Base-by-base conservation (phyloP, 176 grass and related monocot species). In the Oryza brachyantha region DNA sequence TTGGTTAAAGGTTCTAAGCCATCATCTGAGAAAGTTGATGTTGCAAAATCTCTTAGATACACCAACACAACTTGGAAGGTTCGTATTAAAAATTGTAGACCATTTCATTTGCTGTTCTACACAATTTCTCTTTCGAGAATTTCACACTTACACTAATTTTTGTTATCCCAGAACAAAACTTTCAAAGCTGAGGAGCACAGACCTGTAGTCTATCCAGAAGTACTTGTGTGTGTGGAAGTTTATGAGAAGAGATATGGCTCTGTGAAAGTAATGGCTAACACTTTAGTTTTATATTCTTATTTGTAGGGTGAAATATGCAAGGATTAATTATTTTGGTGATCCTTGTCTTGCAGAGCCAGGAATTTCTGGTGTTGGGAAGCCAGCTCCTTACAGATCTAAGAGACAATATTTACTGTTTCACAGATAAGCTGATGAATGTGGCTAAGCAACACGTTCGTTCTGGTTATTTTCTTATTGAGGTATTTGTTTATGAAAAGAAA, bases 381-480 rank as follows among this genome's bases (percentile, higher is more conserved):
- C 92, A 98, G 77, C 69, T 81, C 43, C 90, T 98, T 66, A 78
- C 83, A 11, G 90, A 91, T 71, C 76, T 98, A 60, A 94, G 84
- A 75, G 92, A 98, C 76, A 92, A 70, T 57, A 98, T 98, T 63
- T 93, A 81, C 73, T 98, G 92, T 78, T 89, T 86, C 41, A 95
- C 90, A 25, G 86, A 95, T 84, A 98, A 93, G 35, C 70, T 98
- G 70, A 93, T 93, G 92, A 79, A 94, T 72, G 38, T 29, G 75
- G 88, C 86, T 73, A 86, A 79, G 46, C 43, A 88, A 61, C 61
- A 81, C 3, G 83, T 93, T 71, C 78, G 76, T 65, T 95, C 92
- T 78, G 74, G 90, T 63, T 98, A 87, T 91, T 95, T 98, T 69
- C 92, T 98, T 67, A 83, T 98, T 11, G 96, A 98, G 79, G 96